Conservation (phyloP, 306 rosid genomes). For the Quercus cerris region DNA sequence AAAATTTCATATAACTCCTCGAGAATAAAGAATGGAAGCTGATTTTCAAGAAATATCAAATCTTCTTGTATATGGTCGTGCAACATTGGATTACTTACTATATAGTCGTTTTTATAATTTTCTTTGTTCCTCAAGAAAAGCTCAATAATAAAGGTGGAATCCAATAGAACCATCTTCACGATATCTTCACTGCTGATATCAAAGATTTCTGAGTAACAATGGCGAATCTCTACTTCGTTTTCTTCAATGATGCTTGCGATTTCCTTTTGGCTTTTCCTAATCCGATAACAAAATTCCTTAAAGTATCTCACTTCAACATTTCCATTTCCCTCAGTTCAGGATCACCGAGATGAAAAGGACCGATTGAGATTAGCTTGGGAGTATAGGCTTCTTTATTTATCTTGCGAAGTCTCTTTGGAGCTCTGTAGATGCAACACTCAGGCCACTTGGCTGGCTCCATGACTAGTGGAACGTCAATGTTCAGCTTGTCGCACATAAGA, state of each 20-base stretch:
- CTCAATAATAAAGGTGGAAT: slow-evolving; percentile 26
- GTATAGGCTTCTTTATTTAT: slow-evolving; percentile 18
- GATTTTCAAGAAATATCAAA: slow-evolving; percentile 30
- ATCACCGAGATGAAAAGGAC: slow-evolving; percentile 9
- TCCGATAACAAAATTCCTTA: not conserved
- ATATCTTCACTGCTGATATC: not conserved
- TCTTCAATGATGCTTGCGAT: not conserved
- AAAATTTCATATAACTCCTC: not conserved
- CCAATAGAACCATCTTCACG: not conserved
- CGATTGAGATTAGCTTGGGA: slow-evolving; percentile 19
- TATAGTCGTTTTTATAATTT: not conserved
- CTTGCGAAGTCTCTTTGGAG: slow-evolving; percentile 15
- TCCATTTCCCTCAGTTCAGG: not conserved
- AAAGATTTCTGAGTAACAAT: not conserved
- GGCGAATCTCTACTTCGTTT: not conserved
- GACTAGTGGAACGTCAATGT: not conserved
- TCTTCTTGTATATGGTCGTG: slow-evolving; percentile 1
- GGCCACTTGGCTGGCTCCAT: not conserved
- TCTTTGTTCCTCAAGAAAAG: not conserved
- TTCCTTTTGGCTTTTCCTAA: not conserved
- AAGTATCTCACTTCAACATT: not conserved
- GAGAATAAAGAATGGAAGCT: slow-evolving; percentile 24
- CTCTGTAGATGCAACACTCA: slow-evolving; percentile 13
- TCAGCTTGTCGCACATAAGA: no score
- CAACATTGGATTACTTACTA: slow-evolving; percentile 21